Base-by-base conservation (phyloP, 1,284 basidiomycete genomes). In the Baeospora myosura region DNA sequence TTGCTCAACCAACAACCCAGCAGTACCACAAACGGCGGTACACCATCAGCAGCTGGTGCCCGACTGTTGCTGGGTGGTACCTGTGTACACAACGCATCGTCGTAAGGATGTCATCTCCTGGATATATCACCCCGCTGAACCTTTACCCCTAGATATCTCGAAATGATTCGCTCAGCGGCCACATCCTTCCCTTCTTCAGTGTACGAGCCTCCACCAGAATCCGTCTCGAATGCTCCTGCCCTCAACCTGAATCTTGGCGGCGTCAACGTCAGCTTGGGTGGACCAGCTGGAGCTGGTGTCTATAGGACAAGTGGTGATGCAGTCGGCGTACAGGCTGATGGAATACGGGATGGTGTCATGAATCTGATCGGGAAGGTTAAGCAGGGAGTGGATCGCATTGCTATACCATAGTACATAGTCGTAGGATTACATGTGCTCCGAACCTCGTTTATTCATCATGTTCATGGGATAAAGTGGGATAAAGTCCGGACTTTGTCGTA, bases 241-340 rank as follows among this genome's bases (percentile, higher is more conserved):
- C 60, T 96, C 49, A 93, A 90, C 55, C 70, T 97, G 23, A 90
- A 92, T 51, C 74, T 96, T 21, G 93, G 91, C 5, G 87, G 88
- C 0, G 87, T 96, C 45, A 92, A 91, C 55, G 79, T 97, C 34
- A 91, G 82, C 49, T 74, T 96, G 3, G 92, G 90, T n/a, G 91
- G 91, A 3, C 64, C 83, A 7, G 77, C 73, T 23, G 85, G 83
- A 6, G 78, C 84, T 0, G 90, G 90, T 1, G 76, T 95, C 22
- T 95, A 91, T 62, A 69, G 91, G 50, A 77, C 78, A 28, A 81
- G 77, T 50, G 77, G 74, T 8, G 87, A 84, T 52, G 74, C 74
- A 26, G 74, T 82, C 17, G 77, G 78, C 10, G 75, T 94, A 28
- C 88, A 92, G 59, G 75, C 87, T 17, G 85, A 87, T 50, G 84